Evolutionary conservation across 2,329 filamentous ascomycete species (phyloP), one percentile per base, ranked within the genome.

Genomic region (Monilinia laxa): DNA sequence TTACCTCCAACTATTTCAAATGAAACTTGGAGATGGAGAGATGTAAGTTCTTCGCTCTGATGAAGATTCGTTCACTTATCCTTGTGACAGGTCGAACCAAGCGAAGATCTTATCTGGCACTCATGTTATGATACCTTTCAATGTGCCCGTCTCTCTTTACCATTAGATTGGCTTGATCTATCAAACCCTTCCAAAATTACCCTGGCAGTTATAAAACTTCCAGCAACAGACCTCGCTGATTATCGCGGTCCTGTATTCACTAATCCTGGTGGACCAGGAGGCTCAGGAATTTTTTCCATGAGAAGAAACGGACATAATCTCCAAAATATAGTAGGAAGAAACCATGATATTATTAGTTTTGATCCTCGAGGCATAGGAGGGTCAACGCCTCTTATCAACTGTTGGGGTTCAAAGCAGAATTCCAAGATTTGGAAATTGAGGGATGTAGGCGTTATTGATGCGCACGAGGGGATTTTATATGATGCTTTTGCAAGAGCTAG

Each of bases 261-360:
- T 10, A 73, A 73, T 45, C 72, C 72, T n/a, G 71, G 71, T 10
- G 81, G 83, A 0, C 83, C 83, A 11, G 83, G 83, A 9, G 83
- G 82, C 1, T 83, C 81, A 2, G 83, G 81, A 4, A 71, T 69
- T 6, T 71, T 49, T 54, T 69, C 65, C 35, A 45, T 71, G 11
- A 67, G 68, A 55, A 58, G 47, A 63, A 59, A 73, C 71, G 18
- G 79, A 77, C 3, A 72, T 71, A 20, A 67, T 74, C 65, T 69
- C 4, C 82, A 84, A 69, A 77, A 77, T 4, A 78, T 84, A 31
- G 78, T 82, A 0, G 83, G 62, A 7, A 38, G 20, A 20, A 82
- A 83, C 68, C 77, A 82, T 72, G 82, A 85, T 58, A 77, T 85
- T 2, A 78, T 85, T 66, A 79, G 80, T 53, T 84, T 82, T 63